Conservation (phyloP, 768 basidiomycete genomes). For the Galerina marginata region DNA sequence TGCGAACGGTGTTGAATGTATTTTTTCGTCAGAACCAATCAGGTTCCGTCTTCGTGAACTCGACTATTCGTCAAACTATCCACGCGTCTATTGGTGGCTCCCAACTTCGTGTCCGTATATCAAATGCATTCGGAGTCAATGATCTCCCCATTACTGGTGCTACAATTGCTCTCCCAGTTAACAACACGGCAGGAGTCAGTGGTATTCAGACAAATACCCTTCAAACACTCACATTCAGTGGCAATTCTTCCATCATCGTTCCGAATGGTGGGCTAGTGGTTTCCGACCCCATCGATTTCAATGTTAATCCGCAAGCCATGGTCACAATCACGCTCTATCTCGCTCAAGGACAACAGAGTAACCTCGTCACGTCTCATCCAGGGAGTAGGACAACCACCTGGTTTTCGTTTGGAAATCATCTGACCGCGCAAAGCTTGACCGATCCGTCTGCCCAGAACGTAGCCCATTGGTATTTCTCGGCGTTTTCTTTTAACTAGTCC, state of each 20-base stretch:
- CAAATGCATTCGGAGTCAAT: slow-evolving; percentile 52
- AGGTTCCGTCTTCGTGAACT: slow-evolving; percentile 44
- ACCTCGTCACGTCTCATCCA: slow-evolving; percentile 50
- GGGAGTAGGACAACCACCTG: slow-evolving; percentile 55
- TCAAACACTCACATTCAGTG: slow-evolving; percentile 49
- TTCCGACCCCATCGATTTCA: slow-evolving; percentile 50
- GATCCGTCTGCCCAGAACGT: slow-evolving; percentile 33
- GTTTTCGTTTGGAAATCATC: slow-evolving; percentile 43
- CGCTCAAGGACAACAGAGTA: slow-evolving; percentile 44
- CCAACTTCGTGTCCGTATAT: slow-evolving; percentile 49
- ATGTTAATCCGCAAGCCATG: slow-evolving; percentile 41
- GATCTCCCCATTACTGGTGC: slow-evolving; percentile 50
- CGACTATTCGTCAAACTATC: slow-evolving; percentile 55
- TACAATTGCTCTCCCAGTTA: slow-evolving; percentile 45
- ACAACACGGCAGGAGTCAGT: slow-evolving; percentile 41
- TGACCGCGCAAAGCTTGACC: slow-evolving; percentile 40
- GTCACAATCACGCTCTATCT: slow-evolving; percentile 49
- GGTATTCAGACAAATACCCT: slow-evolving; percentile 41
- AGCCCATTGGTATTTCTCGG: slow-evolving; percentile 38
- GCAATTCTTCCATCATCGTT: slow-evolving; percentile 40
- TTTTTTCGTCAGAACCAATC: slow-evolving; percentile 17
- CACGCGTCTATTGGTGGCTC: slow-evolving; percentile 45
- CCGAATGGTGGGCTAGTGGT: slow-evolving; percentile 51
- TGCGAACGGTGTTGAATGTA: neutral
- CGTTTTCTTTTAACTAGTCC: neutral